Base-by-base conservation (phyloP, 352 stramenopile species). In the Bremia lactucae region DNA sequence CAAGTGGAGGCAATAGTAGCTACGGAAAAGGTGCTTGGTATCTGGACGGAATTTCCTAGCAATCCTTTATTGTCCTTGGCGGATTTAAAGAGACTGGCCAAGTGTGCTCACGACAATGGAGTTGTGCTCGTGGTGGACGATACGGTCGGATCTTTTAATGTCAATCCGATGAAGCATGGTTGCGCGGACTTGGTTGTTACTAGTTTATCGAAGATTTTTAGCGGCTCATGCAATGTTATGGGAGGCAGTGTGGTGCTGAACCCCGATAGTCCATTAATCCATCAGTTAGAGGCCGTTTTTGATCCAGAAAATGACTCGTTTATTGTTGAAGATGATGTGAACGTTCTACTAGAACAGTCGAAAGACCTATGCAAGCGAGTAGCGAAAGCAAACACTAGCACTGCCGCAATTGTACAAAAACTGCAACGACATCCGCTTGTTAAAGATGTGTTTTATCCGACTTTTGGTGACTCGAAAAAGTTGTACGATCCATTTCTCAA, bases 121-220 rank as follows among this genome's bases (percentile, higher is more conserved):
- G 94, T 91, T 20, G 67, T 65, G 19, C 57, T 97, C 5, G 72
- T 92, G 1, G 79, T 96, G 13, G 90, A 97, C 52, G 87, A 96
- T 43, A 97, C 88, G 0, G 68, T 97, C 35, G 79, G 62, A 2
- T 89, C 81, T 10, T 96, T 93, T 65, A 92, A 97, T 50, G 62
- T 96, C 8, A 89, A 97, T 50, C 54, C 92, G 18, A 76, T 96
- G 58, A 61, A 83, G 31, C 56, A 73, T 28, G 63, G 54, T 13
- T 56, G 60, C 15, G 87, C 86, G 0, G 91, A 97, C 67, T 59
- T 96, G 6, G 75, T 96, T 22, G 78, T 72, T n/a, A 96, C 88
- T 9, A 95, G 76, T 55, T 59, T 97, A 25, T 94, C 87, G 20
- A 97, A 97, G 65, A 82, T 97, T 38, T 96, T 97, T 40, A 91